These are phyloP conservation scores for Physcomitrellopsis africana DNA, from an alignment of 225 moss, liverwort and hornwort genomes.

Conservation along the genomic window DNA sequence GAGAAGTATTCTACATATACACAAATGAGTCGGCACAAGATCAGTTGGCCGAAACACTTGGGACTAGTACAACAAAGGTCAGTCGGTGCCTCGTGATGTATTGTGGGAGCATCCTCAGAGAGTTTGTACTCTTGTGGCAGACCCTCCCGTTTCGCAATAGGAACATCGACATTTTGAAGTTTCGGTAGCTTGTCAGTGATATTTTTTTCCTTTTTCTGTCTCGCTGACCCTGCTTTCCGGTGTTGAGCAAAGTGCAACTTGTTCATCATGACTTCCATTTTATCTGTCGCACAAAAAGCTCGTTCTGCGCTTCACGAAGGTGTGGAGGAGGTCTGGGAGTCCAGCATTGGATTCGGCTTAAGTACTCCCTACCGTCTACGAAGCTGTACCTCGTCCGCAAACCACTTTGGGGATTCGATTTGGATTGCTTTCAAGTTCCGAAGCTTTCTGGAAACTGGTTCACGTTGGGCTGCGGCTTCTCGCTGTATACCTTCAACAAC, in stretches of 20 bases:
- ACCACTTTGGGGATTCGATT: conserved; percentile 42
- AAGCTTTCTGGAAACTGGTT: conserved; percentile 32
- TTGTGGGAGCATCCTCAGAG: conserved; percentile 4
- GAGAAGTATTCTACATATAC: conserved; percentile 43
- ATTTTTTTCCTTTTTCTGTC: not conserved
- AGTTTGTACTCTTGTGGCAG: not conserved
- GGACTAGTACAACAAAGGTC: no score
- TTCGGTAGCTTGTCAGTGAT: no score
- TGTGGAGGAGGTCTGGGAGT: conserved; percentile 7
- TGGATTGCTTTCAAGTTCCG: conserved; percentile 29
- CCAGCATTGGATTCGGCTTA: conserved; percentile 6
- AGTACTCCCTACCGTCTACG: conserved; percentile 25
- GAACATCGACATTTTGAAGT: no score
- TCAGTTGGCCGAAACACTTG: not conserved
- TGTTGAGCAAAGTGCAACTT: no score
- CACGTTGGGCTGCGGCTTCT: conserved; percentile 4
- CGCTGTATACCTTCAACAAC: conserved; percentile 11
- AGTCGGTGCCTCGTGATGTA: not conserved
- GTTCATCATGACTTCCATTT: no score
- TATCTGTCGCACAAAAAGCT: no score
- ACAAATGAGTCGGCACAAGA: not conserved
- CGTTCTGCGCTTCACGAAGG: not conserved
- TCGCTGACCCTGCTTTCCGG: not conserved
- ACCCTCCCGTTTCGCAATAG: no score
- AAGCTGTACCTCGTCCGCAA: conserved; percentile 37